Base-by-base conservation (phyloP, 1,284 basidiomycete genomes). In the Mixia osmundae region DNA sequence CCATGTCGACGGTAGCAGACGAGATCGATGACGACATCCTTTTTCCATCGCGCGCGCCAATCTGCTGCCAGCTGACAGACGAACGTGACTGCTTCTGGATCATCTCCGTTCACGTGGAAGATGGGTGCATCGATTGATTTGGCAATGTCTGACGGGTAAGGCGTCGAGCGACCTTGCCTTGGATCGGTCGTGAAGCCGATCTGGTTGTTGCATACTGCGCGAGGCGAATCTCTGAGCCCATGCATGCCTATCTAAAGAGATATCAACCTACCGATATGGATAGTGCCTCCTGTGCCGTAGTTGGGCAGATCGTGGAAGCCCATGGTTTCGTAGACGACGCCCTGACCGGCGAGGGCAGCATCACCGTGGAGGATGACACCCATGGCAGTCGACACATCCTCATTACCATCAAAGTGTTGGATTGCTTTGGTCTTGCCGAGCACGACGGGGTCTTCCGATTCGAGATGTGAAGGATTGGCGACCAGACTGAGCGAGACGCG, bases 91-190 rank as follows among this genome's bases (percentile, higher is more conserved):
- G 91, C 91, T 60, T 97, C 91, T 47, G 76, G 78, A 50, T 95
- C 89, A 65, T 99, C 91, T 38, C 87, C 91, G 55, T 99, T 99
- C 54, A 97, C 91, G 61, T 97, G 91, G 75, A 97, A 94, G 61
- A 97, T 95, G 42, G 91, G 91, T 0, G 91, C 72, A 53, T 99
- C 91, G 53, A 95, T 95, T 33, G 83, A 73, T 61, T 99, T 99
- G 50, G 91, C 91, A 50, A 99, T 80, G 57, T 99, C 91, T 38
- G 89, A 94, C n/a, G 78, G 78, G 63, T 99, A 97, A 27, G 91
- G 80, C 2, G 91, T 99, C 11, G 89, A 97, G 44, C 89, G 87
- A 36, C 87, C 64, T 62, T 95, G 95, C 44, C 87, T 75, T 33
- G 91, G 91, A 57, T 95, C 89, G 39, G 91, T 99, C 42, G 91